Evolutionary conservation across 2,329 filamentous ascomycete species (phyloP).

Genomic region (Claviceps spartinae): DNA sequence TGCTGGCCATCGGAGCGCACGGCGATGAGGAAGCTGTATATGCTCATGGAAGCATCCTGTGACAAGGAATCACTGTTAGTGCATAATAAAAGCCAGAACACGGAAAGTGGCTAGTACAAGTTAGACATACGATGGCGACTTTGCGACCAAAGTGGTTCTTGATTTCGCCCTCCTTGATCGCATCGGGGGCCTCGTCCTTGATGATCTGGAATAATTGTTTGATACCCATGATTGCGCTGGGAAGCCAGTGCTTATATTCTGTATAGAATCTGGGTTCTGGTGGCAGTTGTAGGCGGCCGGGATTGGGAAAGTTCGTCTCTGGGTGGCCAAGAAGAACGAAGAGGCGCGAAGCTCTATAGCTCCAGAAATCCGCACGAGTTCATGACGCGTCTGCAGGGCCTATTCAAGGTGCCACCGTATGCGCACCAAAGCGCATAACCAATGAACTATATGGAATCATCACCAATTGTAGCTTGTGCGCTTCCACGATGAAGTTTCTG

Average conservation of each 20-base stretch:
- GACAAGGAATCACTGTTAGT: not conserved
- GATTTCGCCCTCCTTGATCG: conserved; percentile 93
- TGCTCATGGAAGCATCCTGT: conserved; percentile 68
- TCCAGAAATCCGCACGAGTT: too few species aligned
- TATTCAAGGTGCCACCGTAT: too few species aligned
- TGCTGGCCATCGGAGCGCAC: conserved; percentile 95
- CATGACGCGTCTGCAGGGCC: too few species aligned
- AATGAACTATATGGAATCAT: too few species aligned
- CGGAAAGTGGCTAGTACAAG: not conserved
- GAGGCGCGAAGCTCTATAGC: too few species aligned
- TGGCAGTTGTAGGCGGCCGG: not conserved
- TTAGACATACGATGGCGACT: conserved; percentile 70
- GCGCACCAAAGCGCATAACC: too few species aligned
- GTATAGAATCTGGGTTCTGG: not conserved
- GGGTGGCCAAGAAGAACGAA: not conserved
- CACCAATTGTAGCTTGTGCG: too few species aligned
- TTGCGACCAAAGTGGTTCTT: conserved; percentile 98
- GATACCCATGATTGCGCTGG: conserved; percentile 40
- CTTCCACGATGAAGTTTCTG: too few species aligned
- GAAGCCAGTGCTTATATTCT: not conserved
- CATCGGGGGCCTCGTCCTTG: conserved; percentile 86
- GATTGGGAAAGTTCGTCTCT: not conserved
- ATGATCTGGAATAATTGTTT: conserved; percentile 70
- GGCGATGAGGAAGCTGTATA: conserved; percentile 96
- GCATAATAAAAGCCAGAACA: too few species aligned